Percentiles rank a stretch among this genome's conserved stretches.
Evolutionary conservation across 257 asterid genomes (phyloP).

Genomic region (Salvia hispanica): DNA sequence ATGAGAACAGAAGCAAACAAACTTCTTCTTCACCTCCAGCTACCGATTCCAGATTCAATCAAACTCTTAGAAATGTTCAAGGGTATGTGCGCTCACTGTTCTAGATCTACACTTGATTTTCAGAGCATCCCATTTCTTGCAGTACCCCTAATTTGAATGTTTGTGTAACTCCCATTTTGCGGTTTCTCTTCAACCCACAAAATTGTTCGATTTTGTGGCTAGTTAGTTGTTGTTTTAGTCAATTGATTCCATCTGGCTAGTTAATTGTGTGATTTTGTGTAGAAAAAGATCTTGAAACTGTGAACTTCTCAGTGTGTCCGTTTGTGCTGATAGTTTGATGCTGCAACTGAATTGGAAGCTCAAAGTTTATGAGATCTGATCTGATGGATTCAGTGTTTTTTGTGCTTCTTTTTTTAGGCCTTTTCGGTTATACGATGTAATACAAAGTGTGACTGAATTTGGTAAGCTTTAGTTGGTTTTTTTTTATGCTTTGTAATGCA

Average conservation of each 20-base stretch:
- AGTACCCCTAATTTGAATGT: conserved; percentile 8
- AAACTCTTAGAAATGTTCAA: conserved; percentile 92
- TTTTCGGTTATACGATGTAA: neutral
- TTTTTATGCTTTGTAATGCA: too few relatives aligned
- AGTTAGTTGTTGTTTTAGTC: conserved; percentile 13
- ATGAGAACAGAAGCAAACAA: conserved; percentile 54
- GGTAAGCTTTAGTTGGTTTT: neutral
- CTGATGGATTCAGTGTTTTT: conserved; percentile 19
- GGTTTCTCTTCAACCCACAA: neutral
- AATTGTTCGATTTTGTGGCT: conserved; percentile 14
- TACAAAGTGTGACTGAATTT: conserved; percentile 7
- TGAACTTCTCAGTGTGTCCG: neutral
- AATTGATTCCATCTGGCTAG: conserved; percentile 22
- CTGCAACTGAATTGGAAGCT: conserved; percentile 21
- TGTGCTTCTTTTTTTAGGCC: neutral
- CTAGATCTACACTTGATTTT: conserved; percentile 41
- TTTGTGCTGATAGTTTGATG: conserved; percentile 6
- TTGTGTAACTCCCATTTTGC: conserved; percentile 16
- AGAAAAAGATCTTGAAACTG: conserved; percentile 6
- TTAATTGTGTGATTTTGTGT: neutral
- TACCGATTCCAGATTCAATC: conserved; percentile 92
- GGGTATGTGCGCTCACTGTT: conserved; percentile 52
- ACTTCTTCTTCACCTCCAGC: conserved; percentile 49
- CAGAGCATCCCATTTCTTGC: conserved; percentile 13
- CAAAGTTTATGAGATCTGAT: conserved; percentile 20